A percentile compares a stretch with the other conserved stretches of the same genome.
Conservation (phyloP, 2,329 filamentous ascomycete genomes). For the Fusarium clavum region DNA sequence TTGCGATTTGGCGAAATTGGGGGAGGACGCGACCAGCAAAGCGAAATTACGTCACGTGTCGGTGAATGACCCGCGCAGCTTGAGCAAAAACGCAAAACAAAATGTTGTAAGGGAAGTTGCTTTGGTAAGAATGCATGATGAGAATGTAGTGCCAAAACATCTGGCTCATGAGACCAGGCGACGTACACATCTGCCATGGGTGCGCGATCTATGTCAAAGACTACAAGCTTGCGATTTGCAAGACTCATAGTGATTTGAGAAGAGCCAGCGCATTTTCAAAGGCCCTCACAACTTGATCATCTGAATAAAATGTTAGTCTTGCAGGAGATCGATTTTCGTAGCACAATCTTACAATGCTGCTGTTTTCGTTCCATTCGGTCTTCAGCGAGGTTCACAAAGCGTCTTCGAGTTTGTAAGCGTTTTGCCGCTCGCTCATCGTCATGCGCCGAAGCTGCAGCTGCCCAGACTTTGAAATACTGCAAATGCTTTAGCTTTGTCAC, state of each 20-base stretch:
- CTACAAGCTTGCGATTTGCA: not conserved
- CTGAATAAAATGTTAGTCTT: constrained; percentile 44
- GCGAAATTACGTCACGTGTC: constrained; percentile 42
- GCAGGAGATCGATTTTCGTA: not conserved
- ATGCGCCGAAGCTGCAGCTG: constrained; percentile 74
- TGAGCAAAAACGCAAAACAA: not conserved
- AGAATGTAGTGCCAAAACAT: not conserved
- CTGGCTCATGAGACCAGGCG: not conserved
- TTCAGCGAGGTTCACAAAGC: constrained; percentile 81
- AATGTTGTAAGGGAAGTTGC: not conserved
- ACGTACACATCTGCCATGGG: not conserved
- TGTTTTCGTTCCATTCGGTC: constrained; percentile 77
- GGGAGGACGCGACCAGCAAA: constrained; percentile 22
- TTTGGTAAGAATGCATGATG: not conserved
- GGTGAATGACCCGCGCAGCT: constrained; percentile 2
- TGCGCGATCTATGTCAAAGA: not conserved
- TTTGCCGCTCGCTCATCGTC: constrained; percentile 84
- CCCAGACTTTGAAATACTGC: constrained; percentile 86
- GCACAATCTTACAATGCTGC: constrained; percentile 75
- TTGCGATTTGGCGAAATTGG: constrained; percentile 29
- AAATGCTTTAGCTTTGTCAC: not conserved
- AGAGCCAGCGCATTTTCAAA: constrained; percentile 72
- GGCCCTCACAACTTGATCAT: constrained; percentile 68
- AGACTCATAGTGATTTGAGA: constrained; percentile 54
- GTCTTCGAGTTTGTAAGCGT: constrained; percentile 81